These are phyloP conservation scores for Avena sativa DNA, from an alignment of 176 grass and related monocot species.

Conservation along the genomic window DNA sequence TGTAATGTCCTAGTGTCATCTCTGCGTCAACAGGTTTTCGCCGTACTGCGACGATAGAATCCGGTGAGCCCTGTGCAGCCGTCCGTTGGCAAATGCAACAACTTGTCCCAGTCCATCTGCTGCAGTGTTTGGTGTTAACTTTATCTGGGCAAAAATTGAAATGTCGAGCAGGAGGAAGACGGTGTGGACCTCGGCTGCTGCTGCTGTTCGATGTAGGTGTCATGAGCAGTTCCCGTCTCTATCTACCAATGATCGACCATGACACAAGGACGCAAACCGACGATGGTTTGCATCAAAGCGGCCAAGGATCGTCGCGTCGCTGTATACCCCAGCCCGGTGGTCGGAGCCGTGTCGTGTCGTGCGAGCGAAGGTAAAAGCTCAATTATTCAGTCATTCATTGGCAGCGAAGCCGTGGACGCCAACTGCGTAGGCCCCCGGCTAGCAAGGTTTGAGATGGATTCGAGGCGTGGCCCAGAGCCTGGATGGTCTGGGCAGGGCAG, in stretches of 20 bases:
- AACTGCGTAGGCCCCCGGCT: not conserved
- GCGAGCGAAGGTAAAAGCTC: not conserved
- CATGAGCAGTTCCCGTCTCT: not conserved
- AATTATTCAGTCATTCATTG: not conserved
- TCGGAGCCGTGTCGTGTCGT: not conserved
- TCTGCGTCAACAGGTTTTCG: not conserved
- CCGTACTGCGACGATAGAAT: not conserved
- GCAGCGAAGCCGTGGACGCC: not conserved
- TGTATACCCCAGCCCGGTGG: not conserved
- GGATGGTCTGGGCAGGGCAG: no score
- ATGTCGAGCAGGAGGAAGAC: not conserved
- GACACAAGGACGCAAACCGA: not conserved
- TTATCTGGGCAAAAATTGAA: not conserved
- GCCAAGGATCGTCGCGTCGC: conserved; percentile 24
- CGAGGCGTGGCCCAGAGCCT: no score
- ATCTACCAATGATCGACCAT: not conserved
- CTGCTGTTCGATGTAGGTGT: not conserved
- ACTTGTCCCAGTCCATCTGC: not conserved
- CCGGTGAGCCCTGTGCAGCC: not conserved
- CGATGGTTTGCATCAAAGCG: not conserved
- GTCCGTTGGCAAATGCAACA: not conserved
- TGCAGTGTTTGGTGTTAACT: not conserved
- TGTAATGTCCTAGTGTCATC: no score
- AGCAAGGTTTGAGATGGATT: not conserved
- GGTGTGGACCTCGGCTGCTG: not conserved